phyloP scores from a whole-genome alignment of 371 early-diverging fungal genomes.

The Mucor indicus region DNA sequence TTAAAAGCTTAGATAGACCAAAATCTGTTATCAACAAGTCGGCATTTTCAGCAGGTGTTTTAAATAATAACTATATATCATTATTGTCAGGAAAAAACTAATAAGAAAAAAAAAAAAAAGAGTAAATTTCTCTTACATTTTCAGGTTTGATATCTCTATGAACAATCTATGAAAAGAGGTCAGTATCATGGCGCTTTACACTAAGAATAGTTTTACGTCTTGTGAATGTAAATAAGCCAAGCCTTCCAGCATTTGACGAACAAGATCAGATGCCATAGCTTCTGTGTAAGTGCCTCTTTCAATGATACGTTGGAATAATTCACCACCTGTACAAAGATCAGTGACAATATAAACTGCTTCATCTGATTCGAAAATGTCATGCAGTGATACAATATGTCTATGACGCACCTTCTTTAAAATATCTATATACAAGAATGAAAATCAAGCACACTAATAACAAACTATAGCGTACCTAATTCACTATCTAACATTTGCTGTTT shows the following conservation, averaged over 20 bases:
- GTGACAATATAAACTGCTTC: constrained; percentile 77
- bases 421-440: constrained; percentile 19
- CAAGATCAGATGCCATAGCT: constrained; percentile 56
- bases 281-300: constrained; percentile 74
- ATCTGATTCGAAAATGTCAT: constrained; percentile 73
- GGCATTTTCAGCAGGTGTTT: constrained; percentile 48
- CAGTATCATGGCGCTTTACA: no score
- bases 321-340: constrained; percentile 84
- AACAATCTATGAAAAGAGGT: constrained; percentile 49
- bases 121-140: constrained; percentile 41
- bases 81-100: not conserved
- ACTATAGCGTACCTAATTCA: constrained; percentile 53
- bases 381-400: constrained; percentile 73
- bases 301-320: constrained; percentile 78
- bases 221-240: constrained; percentile 76
- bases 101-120: not conserved
- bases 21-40: constrained; percentile 70
- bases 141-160: constrained; percentile 87
- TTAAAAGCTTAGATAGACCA: constrained; percentile 73
- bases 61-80: constrained; percentile 58
- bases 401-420: constrained; percentile 75
- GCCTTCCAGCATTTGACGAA: constrained; percentile 74
- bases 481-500: constrained; percentile 79
- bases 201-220: constrained; percentile 27
- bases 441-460: not conserved